Percentiles rank a stretch among this genome's conserved stretches.
These are phyloP conservation scores for Vaccinium corymbosum DNA, from an alignment of 148 eudicot genomes.

Conservation along the genomic window DNA sequence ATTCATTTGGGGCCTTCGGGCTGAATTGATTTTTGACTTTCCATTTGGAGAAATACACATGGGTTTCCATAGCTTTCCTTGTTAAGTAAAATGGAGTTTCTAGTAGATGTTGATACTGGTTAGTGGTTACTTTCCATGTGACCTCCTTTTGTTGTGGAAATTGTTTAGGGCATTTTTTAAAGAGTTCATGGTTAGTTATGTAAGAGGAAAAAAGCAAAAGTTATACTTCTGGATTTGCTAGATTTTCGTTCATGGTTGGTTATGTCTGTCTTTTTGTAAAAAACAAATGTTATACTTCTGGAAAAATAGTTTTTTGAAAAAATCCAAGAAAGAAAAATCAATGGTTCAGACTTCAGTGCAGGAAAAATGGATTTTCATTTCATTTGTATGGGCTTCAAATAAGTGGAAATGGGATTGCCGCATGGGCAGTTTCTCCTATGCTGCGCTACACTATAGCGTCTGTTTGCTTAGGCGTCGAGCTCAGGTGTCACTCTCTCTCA, in stretches of 20 bases:
- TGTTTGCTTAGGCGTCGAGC: not conserved
- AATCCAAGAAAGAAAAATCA: too few species aligned
- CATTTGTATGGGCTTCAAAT: too few species aligned
- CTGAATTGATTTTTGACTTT: not conserved
- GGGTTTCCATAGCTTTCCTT: not conserved
- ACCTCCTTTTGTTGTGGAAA: not conserved
- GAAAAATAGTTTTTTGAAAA: too few species aligned
- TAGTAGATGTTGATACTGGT: not conserved
- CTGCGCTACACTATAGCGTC: not conserved
- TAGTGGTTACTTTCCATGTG: not conserved
- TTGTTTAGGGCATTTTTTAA: not conserved
- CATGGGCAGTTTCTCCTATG: not conserved
- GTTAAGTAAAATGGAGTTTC: not conserved
- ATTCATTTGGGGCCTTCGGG: not conserved
- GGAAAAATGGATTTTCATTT: too few species aligned
- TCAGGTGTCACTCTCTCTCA: too few species aligned
- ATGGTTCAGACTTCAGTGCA: too few species aligned
- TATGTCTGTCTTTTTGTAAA: too few species aligned
- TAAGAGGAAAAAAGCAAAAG: not conserved
- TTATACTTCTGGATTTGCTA: not conserved
- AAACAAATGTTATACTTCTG: too few species aligned
- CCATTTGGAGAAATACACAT: not conserved
- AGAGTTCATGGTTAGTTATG: not conserved
- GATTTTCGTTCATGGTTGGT: not conserved
- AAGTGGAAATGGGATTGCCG: constrained; percentile 2